Conservation (phyloP, 208 protist genomes). For the Porcisia deanei region DNA sequence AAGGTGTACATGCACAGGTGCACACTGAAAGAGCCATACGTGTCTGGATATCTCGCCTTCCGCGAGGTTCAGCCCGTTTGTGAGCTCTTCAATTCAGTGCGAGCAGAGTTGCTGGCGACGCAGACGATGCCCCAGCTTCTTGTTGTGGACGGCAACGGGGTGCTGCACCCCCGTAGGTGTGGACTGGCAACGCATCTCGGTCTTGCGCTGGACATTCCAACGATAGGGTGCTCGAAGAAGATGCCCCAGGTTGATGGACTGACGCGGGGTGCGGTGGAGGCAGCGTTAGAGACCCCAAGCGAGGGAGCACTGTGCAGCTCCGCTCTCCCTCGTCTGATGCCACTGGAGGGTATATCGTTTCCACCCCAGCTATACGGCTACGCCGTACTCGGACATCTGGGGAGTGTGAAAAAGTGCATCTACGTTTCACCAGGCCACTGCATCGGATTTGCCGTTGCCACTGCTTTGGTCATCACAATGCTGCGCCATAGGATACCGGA, state of each 20-base stretch:
- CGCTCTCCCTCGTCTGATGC: constrained; percentile 3
- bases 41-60: constrained; percentile 96
- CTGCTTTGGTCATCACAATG: constrained; percentile 49
- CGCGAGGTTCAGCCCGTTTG: constrained; percentile 82
- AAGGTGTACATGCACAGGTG: constrained; percentile 59
- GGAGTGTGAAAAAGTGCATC: constrained; percentile 69
- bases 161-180: constrained; percentile 92
- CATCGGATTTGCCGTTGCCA: constrained; percentile 75
- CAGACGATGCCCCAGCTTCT: constrained; percentile 80
- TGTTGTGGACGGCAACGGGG: constrained; percentile 96
- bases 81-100: constrained; percentile 41
- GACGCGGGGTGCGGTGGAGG: constrained; percentile 40
- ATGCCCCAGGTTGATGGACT: constrained; percentile 90
- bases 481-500: constrained; percentile 88
- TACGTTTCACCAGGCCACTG: constrained; percentile 94
- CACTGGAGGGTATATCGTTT: constrained; percentile 7
- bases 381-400: constrained; percentile 42
- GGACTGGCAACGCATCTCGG: constrained; percentile 95
- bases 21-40: constrained; percentile 84
- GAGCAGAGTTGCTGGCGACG: constrained; percentile 27
- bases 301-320: neutral
- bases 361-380: constrained; percentile 54
- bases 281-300: constrained; percentile 13
- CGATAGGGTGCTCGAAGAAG: constrained; percentile 93
- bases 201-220: constrained; percentile 87